Percentiles rank a stretch among this genome's conserved stretches.
Conservation (phyloP, 2,329 filamentous ascomycete genomes). For the Cercospora beticola region DNA sequence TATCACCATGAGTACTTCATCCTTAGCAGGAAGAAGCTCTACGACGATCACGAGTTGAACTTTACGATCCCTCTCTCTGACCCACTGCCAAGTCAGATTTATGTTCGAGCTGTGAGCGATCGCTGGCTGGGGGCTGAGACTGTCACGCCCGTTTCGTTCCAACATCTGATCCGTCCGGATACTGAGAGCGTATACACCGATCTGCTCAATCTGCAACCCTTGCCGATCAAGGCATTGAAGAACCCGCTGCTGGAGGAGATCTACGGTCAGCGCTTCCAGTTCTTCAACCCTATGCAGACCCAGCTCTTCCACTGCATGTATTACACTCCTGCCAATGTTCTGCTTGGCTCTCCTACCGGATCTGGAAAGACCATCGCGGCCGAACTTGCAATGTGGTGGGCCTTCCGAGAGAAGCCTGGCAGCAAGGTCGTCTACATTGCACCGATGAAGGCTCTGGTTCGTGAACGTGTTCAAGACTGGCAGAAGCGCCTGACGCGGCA, state of each 20-base stretch:
- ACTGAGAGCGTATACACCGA: conserved; percentile 98
- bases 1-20: conserved; percentile 98
- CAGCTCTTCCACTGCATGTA: conserved; percentile 98
- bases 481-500: conserved; percentile 74
- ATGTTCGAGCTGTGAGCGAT: conserved; percentile 90
- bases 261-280: conserved; percentile 85
- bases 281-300: conserved; percentile 99
- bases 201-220: conserved; percentile 82
- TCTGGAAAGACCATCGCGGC: conserved; percentile 97
- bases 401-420: conserved; percentile 87
- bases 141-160: conserved; percentile 91
- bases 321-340: conserved; percentile 84
- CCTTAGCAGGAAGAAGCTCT: conserved; percentile 80
- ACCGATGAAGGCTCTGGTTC: conserved; percentile 97
- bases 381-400: conserved; percentile 99
- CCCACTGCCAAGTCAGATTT: conserved; percentile 91
- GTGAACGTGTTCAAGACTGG: conserved; percentile 96
- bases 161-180: conserved; percentile 94
- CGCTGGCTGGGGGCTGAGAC: conserved; percentile 96
- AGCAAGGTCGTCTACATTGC: conserved; percentile 99
- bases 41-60: conserved; percentile 95
- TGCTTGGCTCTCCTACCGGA: conserved; percentile 92
- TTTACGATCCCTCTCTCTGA: conserved; percentile 96
- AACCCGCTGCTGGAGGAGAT: conserved; percentile 85
- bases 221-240: conserved; percentile 82